Conservation (phyloP, 2,329 filamentous ascomycete genomes). For the Stemphylium lycopersici region DNA sequence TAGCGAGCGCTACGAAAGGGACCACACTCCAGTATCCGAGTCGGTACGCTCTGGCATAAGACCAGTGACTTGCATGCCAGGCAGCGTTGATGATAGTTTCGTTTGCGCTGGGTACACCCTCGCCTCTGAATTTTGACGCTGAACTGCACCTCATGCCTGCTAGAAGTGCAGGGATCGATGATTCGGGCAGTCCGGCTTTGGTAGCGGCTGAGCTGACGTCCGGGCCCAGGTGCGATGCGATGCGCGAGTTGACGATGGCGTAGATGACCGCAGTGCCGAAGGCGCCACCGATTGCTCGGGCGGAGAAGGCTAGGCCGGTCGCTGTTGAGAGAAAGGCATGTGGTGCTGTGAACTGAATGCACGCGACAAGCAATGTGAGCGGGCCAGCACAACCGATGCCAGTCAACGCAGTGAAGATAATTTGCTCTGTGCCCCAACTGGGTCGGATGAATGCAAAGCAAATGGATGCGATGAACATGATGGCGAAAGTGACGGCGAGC, state of each 20-base stretch:
- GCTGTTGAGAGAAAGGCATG: constrained; percentile 41
- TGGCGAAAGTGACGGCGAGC: constrained; percentile 31
- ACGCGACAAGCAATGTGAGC: constrained; percentile 41
- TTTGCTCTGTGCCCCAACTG: constrained; percentile 31
- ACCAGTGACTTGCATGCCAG: constrained; percentile 37
- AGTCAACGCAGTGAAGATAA: constrained; percentile 34
- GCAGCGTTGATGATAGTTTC: constrained; percentile 26
- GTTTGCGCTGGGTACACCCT: constrained; percentile 23
- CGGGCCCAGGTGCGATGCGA: constrained; percentile 27
- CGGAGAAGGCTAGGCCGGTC: constrained; percentile 42
- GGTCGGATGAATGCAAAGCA: constrained; percentile 36
- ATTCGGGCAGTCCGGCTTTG: constrained; percentile 30
- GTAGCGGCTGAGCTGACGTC: constrained; percentile 32
- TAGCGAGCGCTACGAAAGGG: constrained; percentile 40
- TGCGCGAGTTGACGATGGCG: constrained; percentile 34
- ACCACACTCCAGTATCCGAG: constrained; percentile 42
- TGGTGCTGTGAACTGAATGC: constrained; percentile 40
- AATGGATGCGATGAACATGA: constrained; percentile 38
- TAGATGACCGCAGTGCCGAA: constrained; percentile 42
- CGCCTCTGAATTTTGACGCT: constrained; percentile 12
- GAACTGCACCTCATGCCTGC: constrained; percentile 27
- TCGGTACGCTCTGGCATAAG: constrained; percentile 37
- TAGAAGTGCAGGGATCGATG: constrained; percentile 25
- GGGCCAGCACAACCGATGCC: constrained; percentile 39
- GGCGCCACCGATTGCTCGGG: constrained; percentile 40